phyloP scores from a whole-genome alignment of 106 monocot species.

The Allium cepa region DNA sequence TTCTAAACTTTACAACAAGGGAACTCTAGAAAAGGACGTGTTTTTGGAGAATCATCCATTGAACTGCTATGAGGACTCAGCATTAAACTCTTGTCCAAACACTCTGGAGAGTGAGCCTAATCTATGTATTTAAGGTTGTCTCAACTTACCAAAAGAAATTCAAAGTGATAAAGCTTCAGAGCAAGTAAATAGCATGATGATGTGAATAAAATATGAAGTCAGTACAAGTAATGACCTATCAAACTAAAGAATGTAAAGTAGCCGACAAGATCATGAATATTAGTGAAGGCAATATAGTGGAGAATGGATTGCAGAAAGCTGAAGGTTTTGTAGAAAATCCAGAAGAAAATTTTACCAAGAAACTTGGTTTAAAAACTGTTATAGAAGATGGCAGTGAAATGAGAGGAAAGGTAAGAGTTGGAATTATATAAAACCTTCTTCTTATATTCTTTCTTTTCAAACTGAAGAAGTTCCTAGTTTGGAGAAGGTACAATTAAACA shows the following conservation, averaged over 20 bases:
- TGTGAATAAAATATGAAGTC: background rate
- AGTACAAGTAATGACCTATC: background rate
- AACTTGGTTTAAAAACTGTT: background rate
- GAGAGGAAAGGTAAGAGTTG: background rate
- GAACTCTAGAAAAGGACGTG: no score
- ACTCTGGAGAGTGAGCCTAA: no score
- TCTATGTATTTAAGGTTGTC: no score
- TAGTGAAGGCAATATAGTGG: background rate
- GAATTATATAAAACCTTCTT: no score
- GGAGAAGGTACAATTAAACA: no score
- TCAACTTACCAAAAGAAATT: background rate
- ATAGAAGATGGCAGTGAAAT: slow-evolving; percentile 4
- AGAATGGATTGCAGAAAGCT: background rate
- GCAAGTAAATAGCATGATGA: background rate
- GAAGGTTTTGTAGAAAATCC: background rate
- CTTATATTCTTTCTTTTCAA: no score
- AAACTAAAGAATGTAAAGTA: background rate
- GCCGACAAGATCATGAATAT: background rate
- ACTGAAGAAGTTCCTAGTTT: no score
- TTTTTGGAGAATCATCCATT: no score
- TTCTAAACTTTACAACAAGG: background rate
- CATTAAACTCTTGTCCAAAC: background rate
- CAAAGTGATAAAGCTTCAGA: background rate
- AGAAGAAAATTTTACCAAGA: slow-evolving; percentile 1
- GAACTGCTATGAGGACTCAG: no score